A percentile compares a stretch with the other conserved stretches of the same genome.
These are phyloP conservation scores for Tinospora cordifolia DNA, from an alignment of 164 flowering plant species.

Conservation along the genomic window DNA sequence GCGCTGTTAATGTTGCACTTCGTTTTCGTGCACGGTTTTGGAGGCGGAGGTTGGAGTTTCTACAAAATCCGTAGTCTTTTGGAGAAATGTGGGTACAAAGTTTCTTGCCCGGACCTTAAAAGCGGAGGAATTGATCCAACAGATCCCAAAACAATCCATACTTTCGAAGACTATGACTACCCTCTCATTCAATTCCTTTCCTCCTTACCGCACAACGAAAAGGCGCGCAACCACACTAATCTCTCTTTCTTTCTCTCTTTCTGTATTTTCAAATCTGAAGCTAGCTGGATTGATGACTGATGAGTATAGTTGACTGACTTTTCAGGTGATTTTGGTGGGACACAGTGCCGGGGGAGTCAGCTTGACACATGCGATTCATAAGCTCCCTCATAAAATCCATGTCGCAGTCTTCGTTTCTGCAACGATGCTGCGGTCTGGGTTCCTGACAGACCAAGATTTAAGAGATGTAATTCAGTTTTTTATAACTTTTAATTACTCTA, in stretches of 20 bases:
- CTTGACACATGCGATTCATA: slow-evolving; percentile 48
- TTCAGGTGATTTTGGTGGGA: slow-evolving; percentile 75
- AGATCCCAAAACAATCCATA: slow-evolving; percentile 32
- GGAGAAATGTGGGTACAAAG: slow-evolving; percentile 60
- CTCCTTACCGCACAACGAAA: slow-evolving; percentile 37
- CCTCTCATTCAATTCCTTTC: slow-evolving; percentile 64
- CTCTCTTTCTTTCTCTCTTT: not conserved
- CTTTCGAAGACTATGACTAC: slow-evolving; percentile 56
- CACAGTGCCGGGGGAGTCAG: slow-evolving; percentile 89
- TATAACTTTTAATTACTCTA: slow-evolving; percentile 4
- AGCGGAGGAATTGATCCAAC: slow-evolving; percentile 43
- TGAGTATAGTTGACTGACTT: not conserved
- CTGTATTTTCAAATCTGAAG: not conserved
- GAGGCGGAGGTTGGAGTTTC: slow-evolving; percentile 88
- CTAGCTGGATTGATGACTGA: not conserved
- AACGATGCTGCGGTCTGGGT: slow-evolving; percentile 64
- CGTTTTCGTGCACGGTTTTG: slow-evolving; percentile 61
- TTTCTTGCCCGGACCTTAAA: slow-evolving; percentile 61
- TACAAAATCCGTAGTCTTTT: slow-evolving; percentile 54
- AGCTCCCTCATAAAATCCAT: slow-evolving; percentile 44
- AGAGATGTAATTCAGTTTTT: too few relatives aligned
- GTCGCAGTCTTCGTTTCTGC: slow-evolving; percentile 63
- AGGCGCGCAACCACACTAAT: slow-evolving; percentile 24
- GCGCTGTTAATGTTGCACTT: slow-evolving; percentile 37
- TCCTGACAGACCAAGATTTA: slow-evolving; percentile 40